Conservation (phyloP, 208 protist genomes). For the Crithidia mellificae region DNA sequence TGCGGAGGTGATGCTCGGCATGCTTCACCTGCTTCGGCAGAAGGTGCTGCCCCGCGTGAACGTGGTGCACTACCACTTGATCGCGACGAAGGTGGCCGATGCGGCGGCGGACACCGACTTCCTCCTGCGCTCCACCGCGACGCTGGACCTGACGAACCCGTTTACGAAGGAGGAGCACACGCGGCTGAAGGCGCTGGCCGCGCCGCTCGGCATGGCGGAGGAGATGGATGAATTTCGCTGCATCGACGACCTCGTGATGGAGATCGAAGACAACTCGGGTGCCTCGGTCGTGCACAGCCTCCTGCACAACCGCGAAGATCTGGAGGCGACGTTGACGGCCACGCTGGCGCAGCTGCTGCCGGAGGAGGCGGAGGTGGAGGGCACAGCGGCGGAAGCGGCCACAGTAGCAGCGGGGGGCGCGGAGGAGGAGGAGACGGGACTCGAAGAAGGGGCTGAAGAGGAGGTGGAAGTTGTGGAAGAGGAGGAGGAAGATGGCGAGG, state of each 20-base stretch:
- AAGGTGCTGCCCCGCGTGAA: constrained; percentile 68
- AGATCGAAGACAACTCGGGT: constrained; percentile 50
- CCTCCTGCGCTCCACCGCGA: constrained; percentile 41
- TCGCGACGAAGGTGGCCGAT: constrained; percentile 60
- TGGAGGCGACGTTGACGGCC: constrained; percentile 80
- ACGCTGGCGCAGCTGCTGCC: constrained; percentile 84
- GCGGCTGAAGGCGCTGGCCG: constrained; percentile 56
- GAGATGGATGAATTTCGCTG: constrained; percentile 58
- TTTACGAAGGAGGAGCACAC: constrained; percentile 62
- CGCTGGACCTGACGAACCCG: constrained; percentile 68
- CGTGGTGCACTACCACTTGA: constrained; percentile 83
- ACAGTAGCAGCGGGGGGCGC: constrained; percentile 22
- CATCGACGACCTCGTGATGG: constrained; percentile 72
- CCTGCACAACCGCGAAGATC: constrained; percentile 71
- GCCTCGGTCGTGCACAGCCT: constrained; percentile 80
- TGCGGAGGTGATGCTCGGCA: constrained; percentile 78
- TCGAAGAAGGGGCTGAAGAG: constrained; percentile 27
- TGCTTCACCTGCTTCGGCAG: constrained; percentile 64
- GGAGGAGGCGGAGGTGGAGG: constrained; percentile 66
- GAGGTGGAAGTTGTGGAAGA: constrained; percentile 16
- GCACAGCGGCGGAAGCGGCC: no score
- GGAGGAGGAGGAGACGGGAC: not conserved
- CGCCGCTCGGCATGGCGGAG: constrained; percentile 67
- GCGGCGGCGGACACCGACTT: constrained; percentile 23
- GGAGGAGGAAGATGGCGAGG: constrained; percentile 20